Base-by-base conservation (phyloP, 2,329 filamentous ascomycete genomes). In the Hortaea werneckii region DNA sequence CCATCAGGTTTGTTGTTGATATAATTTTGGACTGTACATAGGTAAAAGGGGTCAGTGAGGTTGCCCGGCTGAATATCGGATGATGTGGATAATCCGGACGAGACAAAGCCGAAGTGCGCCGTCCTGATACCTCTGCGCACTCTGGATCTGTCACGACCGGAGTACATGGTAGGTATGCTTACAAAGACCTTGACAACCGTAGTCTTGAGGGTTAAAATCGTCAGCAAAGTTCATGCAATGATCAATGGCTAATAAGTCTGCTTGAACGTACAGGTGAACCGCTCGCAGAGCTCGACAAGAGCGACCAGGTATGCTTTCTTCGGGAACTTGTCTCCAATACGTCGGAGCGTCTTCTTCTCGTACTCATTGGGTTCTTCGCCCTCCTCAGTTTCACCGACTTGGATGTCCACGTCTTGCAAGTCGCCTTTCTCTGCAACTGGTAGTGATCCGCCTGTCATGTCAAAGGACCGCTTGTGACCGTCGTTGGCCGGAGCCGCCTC, bases 231-330 rank as follows among this genome's bases (percentile, higher is more conserved):
- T 7, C n/a, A 34, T 34, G n/a, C n/a, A n/a, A n/a, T n/a, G 30
- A 34, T n/a, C n/a, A 34, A 7, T n/a, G n/a, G 7, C 30, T 34
- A 7, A 7, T n/a, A n/a, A 7, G 30, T 34, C n/a, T n/a, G n/a
- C n/a, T n/a, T n/a, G 7, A 10, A 28, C 39, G 6, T 41, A 41
- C 39, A 59, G 20, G 70, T 69, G 55, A 73, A 73, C 5, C 71
- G 65, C 55, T 74, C 71, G 58, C 68, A 72, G 3, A 74, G 57
- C 55, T 74, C 71, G 42, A 74, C 69, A 27, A 73, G 55, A n/a
- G 70, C 70, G 43, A 74, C 67, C 12, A 73, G 53, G 53, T 70
- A 73, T 27, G 70, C 69, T 20, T 65, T 63, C 54, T 65, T 67
- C 39, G 71, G 71, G 4, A 74, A 59, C 39, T 64, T 63, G 55